phyloP scores from a whole-genome alignment of 2,329 filamentous ascomycete species.

The Lasiodiplodia gonubiensis region DNA sequence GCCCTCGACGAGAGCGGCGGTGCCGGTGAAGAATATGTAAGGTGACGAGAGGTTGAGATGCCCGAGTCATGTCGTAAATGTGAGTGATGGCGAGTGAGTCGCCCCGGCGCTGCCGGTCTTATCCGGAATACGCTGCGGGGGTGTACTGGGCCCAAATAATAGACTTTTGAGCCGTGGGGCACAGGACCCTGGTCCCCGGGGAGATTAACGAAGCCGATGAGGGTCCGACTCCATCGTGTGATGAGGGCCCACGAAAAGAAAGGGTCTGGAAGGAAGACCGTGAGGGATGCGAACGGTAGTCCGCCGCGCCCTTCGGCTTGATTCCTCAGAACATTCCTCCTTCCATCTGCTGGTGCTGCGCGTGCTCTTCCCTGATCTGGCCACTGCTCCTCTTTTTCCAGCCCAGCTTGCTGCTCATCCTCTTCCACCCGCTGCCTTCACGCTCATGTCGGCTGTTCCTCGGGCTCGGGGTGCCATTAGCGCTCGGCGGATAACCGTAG shows the following conservation, averaged over 20 bases:
- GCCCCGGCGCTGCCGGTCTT: background rate
- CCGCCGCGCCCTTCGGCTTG: background rate
- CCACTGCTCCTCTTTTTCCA: constrained; percentile 40
- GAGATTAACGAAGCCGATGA: constrained; percentile 19
- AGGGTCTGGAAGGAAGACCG: constrained; percentile 12
- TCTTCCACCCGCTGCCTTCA: constrained; percentile 44
- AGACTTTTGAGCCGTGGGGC: constrained; percentile 18
- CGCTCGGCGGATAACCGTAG: constrained; percentile 30
- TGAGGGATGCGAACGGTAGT: background rate
- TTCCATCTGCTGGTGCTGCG: constrained; percentile 26
- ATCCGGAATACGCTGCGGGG: constrained; percentile 18
- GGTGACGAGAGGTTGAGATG: constrained; percentile 1
- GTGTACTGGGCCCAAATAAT: constrained; percentile 19
- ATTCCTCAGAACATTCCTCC: constrained; percentile 26
- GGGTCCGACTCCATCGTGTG: constrained; percentile 19
- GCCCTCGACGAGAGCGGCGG: background rate
- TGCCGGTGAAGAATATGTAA: background rate
- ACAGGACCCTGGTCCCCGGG: constrained; percentile 13
- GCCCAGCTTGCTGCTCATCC: constrained; percentile 50
- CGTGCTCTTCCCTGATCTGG: constrained; percentile 26
- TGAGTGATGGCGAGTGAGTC: background rate
- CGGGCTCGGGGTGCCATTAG: constrained; percentile 44
- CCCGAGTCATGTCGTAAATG: constrained; percentile 21
- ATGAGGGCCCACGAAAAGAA: background rate
- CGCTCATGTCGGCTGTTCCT: constrained; percentile 46